Conservation (phyloP, 1,284 basidiomycete species). For the Stereum hirsutum region DNA sequence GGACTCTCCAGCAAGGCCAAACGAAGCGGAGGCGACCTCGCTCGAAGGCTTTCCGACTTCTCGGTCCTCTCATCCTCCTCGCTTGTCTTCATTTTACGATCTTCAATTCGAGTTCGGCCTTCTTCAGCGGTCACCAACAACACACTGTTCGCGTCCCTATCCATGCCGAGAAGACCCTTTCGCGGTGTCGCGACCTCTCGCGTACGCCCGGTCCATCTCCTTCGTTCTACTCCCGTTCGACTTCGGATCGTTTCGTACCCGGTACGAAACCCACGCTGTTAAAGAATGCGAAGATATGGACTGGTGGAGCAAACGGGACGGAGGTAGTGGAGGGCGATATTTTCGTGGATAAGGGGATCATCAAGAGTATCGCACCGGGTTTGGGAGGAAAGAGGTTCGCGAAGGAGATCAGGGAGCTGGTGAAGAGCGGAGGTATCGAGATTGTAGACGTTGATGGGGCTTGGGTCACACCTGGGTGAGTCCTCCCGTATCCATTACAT, state of each 20-base stretch:
- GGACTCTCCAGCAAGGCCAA: too few relatives aligned
- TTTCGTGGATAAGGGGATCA: slow-evolving; percentile 44
- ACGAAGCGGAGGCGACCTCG: too few relatives aligned
- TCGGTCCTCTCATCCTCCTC: too few relatives aligned
- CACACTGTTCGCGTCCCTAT: slow-evolving; percentile 13
- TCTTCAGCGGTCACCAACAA: too few relatives aligned
- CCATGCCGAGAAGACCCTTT: slow-evolving; percentile 23
- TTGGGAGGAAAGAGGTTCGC: slow-evolving; percentile 22
- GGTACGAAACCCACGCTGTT: slow-evolving; percentile 54
- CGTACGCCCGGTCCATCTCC: slow-evolving; percentile 30
- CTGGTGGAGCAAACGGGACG: slow-evolving; percentile 40
- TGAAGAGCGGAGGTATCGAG: slow-evolving; percentile 20
- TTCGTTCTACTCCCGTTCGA: slow-evolving; percentile 37
- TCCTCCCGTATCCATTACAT: slow-evolving; percentile 6
- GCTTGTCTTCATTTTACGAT: too few relatives aligned
- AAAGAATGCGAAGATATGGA: slow-evolving; percentile 59
- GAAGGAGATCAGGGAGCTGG: slow-evolving; percentile 10
- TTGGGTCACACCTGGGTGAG: slow-evolving; percentile 42
- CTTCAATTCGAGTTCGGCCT: too few relatives aligned
- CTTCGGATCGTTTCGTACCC: slow-evolving; percentile 60
- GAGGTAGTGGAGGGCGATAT: slow-evolving; percentile 42
- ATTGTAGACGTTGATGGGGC: slow-evolving; percentile 37
- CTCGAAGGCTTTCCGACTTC: too few relatives aligned
- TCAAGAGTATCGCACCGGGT: slow-evolving; percentile 38
- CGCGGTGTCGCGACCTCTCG: slow-evolving; percentile 29